Evolutionary conservation across 805 yeast species (phyloP).

Genomic region (Teunomyces aglyptinius): DNA sequence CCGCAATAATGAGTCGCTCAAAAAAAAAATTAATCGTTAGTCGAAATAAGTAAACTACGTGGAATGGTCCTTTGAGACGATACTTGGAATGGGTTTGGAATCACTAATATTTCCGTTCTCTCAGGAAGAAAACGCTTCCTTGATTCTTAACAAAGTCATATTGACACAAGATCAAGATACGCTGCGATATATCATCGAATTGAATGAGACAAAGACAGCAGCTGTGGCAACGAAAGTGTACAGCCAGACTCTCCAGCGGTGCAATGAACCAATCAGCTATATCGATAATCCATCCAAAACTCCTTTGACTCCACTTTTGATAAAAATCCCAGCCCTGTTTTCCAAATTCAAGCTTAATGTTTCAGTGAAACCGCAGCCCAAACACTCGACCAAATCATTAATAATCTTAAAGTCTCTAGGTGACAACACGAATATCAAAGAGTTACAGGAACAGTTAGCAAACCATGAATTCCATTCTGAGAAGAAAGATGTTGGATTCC

Average conservation of each 20-base stretch:
- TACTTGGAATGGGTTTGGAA: slow-evolving; percentile 9
- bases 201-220: slow-evolving; percentile 20
- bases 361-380: slow-evolving; percentile 15
- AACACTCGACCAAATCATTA: slow-evolving; percentile 17
- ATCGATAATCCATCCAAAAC: slow-evolving; percentile 20
- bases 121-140: slow-evolving; percentile 11
- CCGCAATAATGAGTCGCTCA: neutral
- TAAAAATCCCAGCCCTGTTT: slow-evolving; percentile 23
- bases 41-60: neutral
- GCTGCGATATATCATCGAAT: slow-evolving; percentile 17
- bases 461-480: slow-evolving; percentile 9
- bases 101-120: slow-evolving; percentile 28
- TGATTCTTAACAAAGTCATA: slow-evolving; percentile 20
- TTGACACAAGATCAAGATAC: slow-evolving; percentile 28
- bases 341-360: slow-evolving; percentile 29
- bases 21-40: neutral
- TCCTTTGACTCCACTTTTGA: slow-evolving; percentile 28
- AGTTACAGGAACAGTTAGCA: slow-evolving; percentile 11
- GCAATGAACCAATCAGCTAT: slow-evolving; percentile 20
- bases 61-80: neutral
- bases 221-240: slow-evolving; percentile 16
- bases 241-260: slow-evolving; percentile 13
- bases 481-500: neutral
- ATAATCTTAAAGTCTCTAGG: slow-evolving; percentile 31
- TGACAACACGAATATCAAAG: slow-evolving; percentile 9